phyloP scores from a whole-genome alignment of 495 filamentous ascomycete species.

The Talaromyces adpressus region DNA sequence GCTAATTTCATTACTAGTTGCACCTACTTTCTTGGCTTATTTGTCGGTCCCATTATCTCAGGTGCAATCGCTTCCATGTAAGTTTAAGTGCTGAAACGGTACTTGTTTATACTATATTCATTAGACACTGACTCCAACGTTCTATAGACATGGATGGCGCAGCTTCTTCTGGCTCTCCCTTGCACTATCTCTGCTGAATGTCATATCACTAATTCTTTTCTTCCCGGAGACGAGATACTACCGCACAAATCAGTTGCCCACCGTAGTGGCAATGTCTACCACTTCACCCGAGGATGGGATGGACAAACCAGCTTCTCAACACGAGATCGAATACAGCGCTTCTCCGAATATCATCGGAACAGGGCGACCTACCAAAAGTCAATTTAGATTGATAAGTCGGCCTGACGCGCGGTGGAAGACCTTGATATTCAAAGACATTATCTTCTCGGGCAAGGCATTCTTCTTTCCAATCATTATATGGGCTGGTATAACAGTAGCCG shows the following conservation, averaged over 20 bases:
- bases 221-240: background rate
- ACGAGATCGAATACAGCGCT: background rate
- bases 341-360: no score
- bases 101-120: background rate
- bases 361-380: no score
- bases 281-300: background rate
- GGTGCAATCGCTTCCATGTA: background rate
- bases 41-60: background rate
- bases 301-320: no score
- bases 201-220: constrained; percentile 24
- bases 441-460: constrained; percentile 42
- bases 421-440: constrained; percentile 29
- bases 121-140: background rate
- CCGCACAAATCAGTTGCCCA: background rate
- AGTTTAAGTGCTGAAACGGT: background rate
- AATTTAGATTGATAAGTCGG: constrained; percentile 10
- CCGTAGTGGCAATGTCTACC: background rate
- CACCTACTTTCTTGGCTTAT: background rate
- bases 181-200: constrained; percentile 28
- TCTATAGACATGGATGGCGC: constrained; percentile 34
- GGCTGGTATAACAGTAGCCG: constrained; percentile 39
- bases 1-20: background rate
- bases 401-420: constrained; percentile 27
- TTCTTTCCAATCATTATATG: constrained; percentile 52
- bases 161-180: constrained; percentile 47